A percentile compares a stretch with the other conserved stretches of the same genome.
These are phyloP conservation scores for Calophaca sinica DNA, from an alignment of 306 rosid genomes.

Conservation along the genomic window DNA sequence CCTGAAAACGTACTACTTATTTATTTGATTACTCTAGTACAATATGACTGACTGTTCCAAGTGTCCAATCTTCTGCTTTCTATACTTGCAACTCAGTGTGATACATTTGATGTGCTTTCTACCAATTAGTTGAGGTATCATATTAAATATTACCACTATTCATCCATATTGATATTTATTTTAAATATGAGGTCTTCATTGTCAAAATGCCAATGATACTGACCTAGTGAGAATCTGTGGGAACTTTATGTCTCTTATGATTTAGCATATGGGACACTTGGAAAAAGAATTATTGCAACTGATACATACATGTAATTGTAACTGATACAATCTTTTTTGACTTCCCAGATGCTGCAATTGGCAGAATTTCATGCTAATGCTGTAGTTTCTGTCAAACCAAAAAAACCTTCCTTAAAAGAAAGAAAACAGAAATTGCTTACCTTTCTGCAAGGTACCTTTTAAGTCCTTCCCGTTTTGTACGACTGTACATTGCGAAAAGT, in stretches of 20 bases:
- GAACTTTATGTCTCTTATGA: conserved; percentile 12
- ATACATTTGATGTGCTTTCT: conserved; percentile 16
- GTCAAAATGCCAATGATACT: conserved; percentile 21
- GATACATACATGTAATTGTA: conserved; percentile 22
- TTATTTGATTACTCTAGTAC: conserved; percentile 12
- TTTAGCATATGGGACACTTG: conserved; percentile 2
- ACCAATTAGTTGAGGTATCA: conserved; percentile 18
- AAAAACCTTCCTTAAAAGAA: conserved; percentile 72
- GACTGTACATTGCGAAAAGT: conserved; percentile 8
- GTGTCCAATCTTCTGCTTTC: conserved; percentile 3
- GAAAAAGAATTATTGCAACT: conserved; percentile 22
- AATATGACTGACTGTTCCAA: conserved; percentile 25
- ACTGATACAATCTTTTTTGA: conserved; percentile 43
- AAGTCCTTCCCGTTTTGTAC: conserved; percentile 11
- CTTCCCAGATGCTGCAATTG: conserved; percentile 78
- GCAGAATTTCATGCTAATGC: conserved; percentile 80
- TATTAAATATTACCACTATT: conserved; percentile 14
- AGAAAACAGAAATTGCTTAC: conserved; percentile 72
- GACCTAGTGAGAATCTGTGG: neutral
- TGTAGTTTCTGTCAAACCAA: conserved; percentile 67
- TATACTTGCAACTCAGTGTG: neutral
- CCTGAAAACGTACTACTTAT: conserved; percentile 2
- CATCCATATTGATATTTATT: conserved; percentile 20
- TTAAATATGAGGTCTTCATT: conserved; percentile 23
- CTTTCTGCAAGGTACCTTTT: conserved; percentile 72